A percentile compares a stretch with the other conserved stretches of the same genome.
These are phyloP conservation scores for Cyclostephanos tholiformis DNA, from an alignment of 108 stramenopile species.

Conservation along the genomic window DNA sequence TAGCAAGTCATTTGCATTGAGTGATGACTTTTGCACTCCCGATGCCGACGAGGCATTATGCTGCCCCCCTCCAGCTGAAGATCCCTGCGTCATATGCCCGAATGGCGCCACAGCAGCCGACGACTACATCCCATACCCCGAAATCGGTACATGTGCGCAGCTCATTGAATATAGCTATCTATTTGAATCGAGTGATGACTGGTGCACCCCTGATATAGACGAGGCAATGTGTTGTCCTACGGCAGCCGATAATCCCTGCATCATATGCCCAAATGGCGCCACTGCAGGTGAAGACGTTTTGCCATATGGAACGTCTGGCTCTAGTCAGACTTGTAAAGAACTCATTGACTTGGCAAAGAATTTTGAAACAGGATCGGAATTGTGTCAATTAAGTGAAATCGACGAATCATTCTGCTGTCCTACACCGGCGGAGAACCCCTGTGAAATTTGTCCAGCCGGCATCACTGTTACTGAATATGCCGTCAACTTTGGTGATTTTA, in stretches of 20 bases:
- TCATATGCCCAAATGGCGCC: constrained; percentile 1
- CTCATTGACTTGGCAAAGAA: not conserved
- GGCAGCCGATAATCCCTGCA: not conserved
- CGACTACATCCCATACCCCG: too few species aligned
- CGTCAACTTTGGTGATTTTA: not conserved
- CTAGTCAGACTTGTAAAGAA: not conserved
- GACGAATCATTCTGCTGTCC: constrained; percentile 7
- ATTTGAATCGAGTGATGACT: not conserved
- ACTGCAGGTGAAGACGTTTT: not conserved
- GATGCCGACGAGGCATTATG: not conserved
- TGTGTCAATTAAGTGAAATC: not conserved
- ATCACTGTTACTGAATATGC: not conserved
- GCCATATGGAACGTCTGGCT: not conserved
- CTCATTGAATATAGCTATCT: not conserved
- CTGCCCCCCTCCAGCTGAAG: not conserved
- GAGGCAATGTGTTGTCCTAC: constrained; percentile 1
- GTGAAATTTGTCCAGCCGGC: not conserved
- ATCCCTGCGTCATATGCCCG: constrained; percentile 1
- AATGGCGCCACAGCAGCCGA: too few species aligned
- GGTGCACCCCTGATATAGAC: not conserved
- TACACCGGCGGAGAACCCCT: not conserved
- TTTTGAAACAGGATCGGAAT: not conserved
- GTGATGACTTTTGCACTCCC: not conserved
- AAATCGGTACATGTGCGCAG: not conserved
- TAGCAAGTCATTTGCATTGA: not conserved